Conservation (phyloP, 169 alveolate genomes). For the Babesia ovata region DNA sequence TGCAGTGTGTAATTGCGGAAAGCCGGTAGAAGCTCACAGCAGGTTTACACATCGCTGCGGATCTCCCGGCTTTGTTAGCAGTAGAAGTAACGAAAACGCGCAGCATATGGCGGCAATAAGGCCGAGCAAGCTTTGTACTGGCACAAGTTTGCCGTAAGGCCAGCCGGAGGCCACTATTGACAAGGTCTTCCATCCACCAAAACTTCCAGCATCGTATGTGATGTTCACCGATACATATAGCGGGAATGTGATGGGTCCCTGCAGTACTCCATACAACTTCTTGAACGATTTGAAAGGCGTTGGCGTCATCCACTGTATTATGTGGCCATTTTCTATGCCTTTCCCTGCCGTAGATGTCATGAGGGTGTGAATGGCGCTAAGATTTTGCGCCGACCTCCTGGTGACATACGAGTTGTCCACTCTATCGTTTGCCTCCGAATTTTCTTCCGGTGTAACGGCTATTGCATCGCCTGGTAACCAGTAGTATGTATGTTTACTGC, state of each 20-base stretch:
- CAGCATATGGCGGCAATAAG: constrained; percentile 29
- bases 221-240: constrained; percentile 65
- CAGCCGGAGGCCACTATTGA: constrained; percentile 53
- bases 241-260: constrained; percentile 74
- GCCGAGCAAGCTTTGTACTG: constrained; percentile 23
- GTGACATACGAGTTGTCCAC: neutral
- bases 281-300: constrained; percentile 78
- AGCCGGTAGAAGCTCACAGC: constrained; percentile 11
- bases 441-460: neutral
- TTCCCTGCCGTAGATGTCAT: constrained; percentile 61
- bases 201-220: constrained; percentile 69
- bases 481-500: constrained; percentile 23
- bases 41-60: constrained; percentile 28
- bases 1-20: neutral
- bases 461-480: constrained; percentile 4
- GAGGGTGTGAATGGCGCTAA: constrained; percentile 2
- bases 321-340: constrained; percentile 83
- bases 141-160: constrained; percentile 46
- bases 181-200: constrained; percentile 77
- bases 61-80: constrained; percentile 48
- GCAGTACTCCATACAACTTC: constrained; percentile 78
- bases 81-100: constrained; percentile 9
- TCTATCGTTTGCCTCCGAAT: neutral
- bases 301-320: constrained; percentile 84
- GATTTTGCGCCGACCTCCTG: neutral